A percentile compares a stretch with the other conserved stretches of the same genome.
phyloP scores from a whole-genome alignment of 441 rosid genomes.

The Metrosideros polymorpha region DNA sequence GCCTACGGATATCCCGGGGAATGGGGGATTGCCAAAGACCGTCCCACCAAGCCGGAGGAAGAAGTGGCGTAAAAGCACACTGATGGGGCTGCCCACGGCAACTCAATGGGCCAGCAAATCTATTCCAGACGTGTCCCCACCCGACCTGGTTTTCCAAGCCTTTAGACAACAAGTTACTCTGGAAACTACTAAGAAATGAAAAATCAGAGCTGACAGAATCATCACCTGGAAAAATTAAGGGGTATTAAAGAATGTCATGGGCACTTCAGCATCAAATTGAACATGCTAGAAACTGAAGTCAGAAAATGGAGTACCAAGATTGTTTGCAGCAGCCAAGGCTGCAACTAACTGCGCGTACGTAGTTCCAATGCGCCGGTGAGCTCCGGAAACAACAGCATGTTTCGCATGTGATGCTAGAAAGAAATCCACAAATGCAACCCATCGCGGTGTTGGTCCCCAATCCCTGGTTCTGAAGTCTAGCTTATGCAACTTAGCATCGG shows the following conservation, averaged over 20 bases:
- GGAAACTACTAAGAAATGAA: conserved; percentile 80
- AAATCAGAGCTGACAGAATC: conserved; percentile 42
- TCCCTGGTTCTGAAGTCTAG: conserved; percentile 72
- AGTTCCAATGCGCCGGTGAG: conserved; percentile 85
- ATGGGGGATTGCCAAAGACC: conserved; percentile 93
- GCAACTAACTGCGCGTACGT: conserved; percentile 88
- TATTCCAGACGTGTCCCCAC: conserved; percentile 97
- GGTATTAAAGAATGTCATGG: neutral
- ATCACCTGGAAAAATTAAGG: conserved; percentile 36
- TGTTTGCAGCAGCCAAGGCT: conserved; percentile 79
- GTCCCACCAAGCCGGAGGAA: conserved; percentile 98
- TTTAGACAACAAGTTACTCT: conserved; percentile 52
- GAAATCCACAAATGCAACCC: conserved; percentile 99
- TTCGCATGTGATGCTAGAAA: conserved; percentile 88
- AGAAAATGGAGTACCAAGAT: conserved; percentile 39
- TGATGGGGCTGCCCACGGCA: conserved; percentile 64
- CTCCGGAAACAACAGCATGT: conserved; percentile 71
- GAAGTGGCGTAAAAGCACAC: conserved; percentile 78
- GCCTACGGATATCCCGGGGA: conserved; percentile 47
- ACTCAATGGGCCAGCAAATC: conserved; percentile 88
- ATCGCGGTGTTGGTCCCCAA: conserved; percentile 98
- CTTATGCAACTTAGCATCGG: conserved; percentile 23
- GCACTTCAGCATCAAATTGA: neutral
- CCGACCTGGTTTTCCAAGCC: conserved; percentile 77
- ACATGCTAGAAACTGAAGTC: neutral